Conservation (phyloP, 257 asterid species). For the Henckelia pumila region DNA sequence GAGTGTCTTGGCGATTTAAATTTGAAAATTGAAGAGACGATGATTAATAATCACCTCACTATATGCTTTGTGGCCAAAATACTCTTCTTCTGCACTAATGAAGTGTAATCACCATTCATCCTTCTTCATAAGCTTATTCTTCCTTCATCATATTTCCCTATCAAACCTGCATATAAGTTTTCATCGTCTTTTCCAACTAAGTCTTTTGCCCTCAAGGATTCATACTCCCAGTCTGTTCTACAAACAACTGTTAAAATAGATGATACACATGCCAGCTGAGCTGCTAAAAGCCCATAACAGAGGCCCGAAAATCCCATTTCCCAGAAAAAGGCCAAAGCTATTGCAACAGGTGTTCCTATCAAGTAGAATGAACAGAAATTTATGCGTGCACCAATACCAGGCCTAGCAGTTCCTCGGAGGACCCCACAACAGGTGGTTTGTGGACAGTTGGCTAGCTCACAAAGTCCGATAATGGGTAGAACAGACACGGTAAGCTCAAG, state of each 20-base stretch:
- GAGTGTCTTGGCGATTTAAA: conserved; percentile 10
- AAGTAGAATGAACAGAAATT: conserved; percentile 81
- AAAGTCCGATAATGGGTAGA: conserved; percentile 81
- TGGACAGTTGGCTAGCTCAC: conserved; percentile 95
- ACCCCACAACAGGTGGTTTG: conserved; percentile 93
- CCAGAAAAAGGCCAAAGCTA: conserved; percentile 66
- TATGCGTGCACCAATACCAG: conserved; percentile 67
- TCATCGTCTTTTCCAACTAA: conserved; percentile 58
- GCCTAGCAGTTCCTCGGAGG: conserved; percentile 85
- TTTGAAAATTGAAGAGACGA: conserved; percentile 12
- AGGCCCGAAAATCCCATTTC: conserved; percentile 74
- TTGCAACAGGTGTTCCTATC: conserved; percentile 86
- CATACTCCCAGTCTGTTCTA: conserved; percentile 76
- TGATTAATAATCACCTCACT: conserved; percentile 18
- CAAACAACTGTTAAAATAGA: conserved; percentile 61
- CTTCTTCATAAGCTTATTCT: conserved; percentile 28
- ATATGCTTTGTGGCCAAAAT: conserved; percentile 4
- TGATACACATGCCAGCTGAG: conserved; percentile 72
- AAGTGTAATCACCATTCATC: not conserved
- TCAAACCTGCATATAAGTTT: conserved; percentile 37
- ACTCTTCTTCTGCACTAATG: conserved; percentile 14
- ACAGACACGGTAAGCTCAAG: conserved; percentile 59
- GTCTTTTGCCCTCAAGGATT: conserved; percentile 63
- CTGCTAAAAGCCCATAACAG: conserved; percentile 87
- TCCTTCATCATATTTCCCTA: conserved; percentile 50